A percentile compares a stretch with the other conserved stretches of the same genome.
Conservation (phyloP, 2,329 filamentous ascomycete genomes). For the Calonectria pteridis region DNA sequence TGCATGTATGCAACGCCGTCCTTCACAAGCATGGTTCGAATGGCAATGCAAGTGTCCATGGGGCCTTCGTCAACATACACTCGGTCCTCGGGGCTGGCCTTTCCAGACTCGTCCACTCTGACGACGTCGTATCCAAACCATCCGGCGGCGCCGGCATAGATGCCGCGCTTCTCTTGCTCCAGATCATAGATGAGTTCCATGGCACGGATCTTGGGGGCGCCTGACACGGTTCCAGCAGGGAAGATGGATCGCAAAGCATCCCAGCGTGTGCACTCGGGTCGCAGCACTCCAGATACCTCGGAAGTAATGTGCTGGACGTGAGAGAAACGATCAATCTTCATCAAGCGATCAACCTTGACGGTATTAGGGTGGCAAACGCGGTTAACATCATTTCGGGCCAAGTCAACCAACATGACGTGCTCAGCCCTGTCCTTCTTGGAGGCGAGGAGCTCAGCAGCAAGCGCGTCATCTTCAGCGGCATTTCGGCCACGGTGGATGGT, state of each 20-base stretch:
- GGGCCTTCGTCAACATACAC: slow-evolving; percentile 73
- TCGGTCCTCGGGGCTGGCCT: slow-evolving; percentile 43
- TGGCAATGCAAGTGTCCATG: slow-evolving; percentile 87
- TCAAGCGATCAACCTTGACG: slow-evolving; percentile 91
- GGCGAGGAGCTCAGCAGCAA: slow-evolving; percentile 72
- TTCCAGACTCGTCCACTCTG: slow-evolving; percentile 67
- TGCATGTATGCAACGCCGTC: slow-evolving; percentile 93
- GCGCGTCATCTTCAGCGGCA: slow-evolving; percentile 83
- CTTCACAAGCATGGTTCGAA: slow-evolving; percentile 95
- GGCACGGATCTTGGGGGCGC: slow-evolving; percentile 93
- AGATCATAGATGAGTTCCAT: slow-evolving; percentile 98
- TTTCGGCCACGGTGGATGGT: slow-evolving; percentile 86
- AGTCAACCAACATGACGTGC: slow-evolving; percentile 97
- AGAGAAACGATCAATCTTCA: slow-evolving; percentile 94
- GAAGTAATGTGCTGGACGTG: slow-evolving; percentile 98
- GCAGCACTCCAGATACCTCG: slow-evolving; percentile 91
- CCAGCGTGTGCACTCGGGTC: slow-evolving; percentile 87
- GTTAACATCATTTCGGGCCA: slow-evolving; percentile 97
- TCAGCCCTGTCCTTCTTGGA: slow-evolving; percentile 88
- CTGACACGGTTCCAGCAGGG: slow-evolving; percentile 94
- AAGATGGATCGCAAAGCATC: slow-evolving; percentile 98
- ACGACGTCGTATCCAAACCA: slow-evolving; percentile 93
- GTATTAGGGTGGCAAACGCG: slow-evolving; percentile 91
- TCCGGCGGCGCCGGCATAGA: slow-evolving; percentile 95
- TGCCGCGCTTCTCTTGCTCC: slow-evolving; percentile 91